These are phyloP conservation scores for Colletotrichum sp. DNA, from an alignment of 2,329 filamentous ascomycete genomes.

Conservation along the genomic window DNA sequence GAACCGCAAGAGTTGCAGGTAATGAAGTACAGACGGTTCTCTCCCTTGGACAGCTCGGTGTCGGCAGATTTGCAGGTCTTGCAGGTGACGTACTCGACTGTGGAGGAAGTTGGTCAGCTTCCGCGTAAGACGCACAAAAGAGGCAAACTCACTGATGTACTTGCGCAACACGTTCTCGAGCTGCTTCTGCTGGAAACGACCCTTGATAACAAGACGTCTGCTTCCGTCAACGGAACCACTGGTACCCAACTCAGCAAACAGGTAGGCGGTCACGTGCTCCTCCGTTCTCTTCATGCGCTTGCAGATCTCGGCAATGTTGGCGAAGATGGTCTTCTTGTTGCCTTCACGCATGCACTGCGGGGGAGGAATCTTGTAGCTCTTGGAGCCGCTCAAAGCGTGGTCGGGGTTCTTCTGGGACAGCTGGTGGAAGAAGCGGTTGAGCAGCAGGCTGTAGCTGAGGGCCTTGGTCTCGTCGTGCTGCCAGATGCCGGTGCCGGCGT, in stretches of 20 bases:
- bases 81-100: conserved; percentile 97
- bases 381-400: conserved; percentile 84
- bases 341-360: conserved; percentile 99
- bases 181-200: conserved; percentile 99
- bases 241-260: conserved; percentile 98
- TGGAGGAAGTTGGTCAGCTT: conserved; percentile 31
- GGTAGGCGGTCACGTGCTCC: conserved; percentile 82
- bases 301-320: conserved; percentile 98
- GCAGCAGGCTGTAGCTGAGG: conserved; percentile 85
- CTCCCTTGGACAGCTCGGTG: conserved; percentile 96
- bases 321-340: conserved; percentile 99
- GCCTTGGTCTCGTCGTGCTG: conserved; percentile 76
- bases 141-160: conserved; percentile 77
- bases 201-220: conserved; percentile 95
- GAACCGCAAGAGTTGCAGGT: conserved; percentile 71
- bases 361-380: conserved; percentile 98
- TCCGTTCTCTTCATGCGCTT: conserved; percentile 99
- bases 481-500: conserved; percentile 91
- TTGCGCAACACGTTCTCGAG: conserved; percentile 96
- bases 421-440: conserved; percentile 92
- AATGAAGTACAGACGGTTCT: conserved; percentile 99
- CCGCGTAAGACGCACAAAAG: not conserved
- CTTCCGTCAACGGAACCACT: conserved; percentile 93
- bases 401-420: conserved; percentile 97
- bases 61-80: conserved; percentile 96